Conservation (phyloP, 345 rosid species). For the Pelargonium nanum region DNA sequence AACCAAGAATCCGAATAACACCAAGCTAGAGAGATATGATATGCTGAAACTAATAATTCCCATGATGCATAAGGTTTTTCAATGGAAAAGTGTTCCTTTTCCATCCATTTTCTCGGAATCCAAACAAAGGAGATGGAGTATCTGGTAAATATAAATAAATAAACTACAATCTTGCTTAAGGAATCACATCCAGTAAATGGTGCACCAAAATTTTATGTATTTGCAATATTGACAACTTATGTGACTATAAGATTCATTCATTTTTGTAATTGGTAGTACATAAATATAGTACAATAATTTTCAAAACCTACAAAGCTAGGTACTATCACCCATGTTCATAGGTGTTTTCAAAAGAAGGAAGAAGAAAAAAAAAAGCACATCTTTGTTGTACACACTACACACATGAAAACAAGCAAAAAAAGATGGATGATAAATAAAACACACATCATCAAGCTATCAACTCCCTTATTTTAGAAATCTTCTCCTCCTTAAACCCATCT, state of each 20-base stretch:
- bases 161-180: too few relatives aligned
- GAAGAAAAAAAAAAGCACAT: background rate
- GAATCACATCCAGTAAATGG: too few relatives aligned
- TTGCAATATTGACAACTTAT: too few relatives aligned
- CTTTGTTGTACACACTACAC: slow-evolving; percentile 1
- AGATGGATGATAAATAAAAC: background rate
- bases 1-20: too few relatives aligned
- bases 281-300: background rate
- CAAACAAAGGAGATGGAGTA: too few relatives aligned
- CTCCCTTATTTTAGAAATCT: slow-evolving; percentile 11
- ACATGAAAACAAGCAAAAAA: background rate
- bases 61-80: too few relatives aligned
- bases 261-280: background rate
- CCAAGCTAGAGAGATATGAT: too few relatives aligned
- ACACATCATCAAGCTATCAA: slow-evolving; percentile 6
- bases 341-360: background rate
- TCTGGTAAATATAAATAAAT: too few relatives aligned
- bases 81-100: too few relatives aligned
- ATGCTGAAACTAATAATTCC: too few relatives aligned
- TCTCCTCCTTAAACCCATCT: slow-evolving; percentile 22
- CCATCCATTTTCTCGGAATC: too few relatives aligned
- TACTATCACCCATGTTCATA: background rate
- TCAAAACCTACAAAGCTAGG: background rate
- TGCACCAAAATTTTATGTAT: too few relatives aligned
- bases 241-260: background rate